A percentile compares a stretch with the other conserved stretches of the same genome.
Conservation (phyloP, 2,329 filamentous ascomycete genomes). For the Fusarium sp. region DNA sequence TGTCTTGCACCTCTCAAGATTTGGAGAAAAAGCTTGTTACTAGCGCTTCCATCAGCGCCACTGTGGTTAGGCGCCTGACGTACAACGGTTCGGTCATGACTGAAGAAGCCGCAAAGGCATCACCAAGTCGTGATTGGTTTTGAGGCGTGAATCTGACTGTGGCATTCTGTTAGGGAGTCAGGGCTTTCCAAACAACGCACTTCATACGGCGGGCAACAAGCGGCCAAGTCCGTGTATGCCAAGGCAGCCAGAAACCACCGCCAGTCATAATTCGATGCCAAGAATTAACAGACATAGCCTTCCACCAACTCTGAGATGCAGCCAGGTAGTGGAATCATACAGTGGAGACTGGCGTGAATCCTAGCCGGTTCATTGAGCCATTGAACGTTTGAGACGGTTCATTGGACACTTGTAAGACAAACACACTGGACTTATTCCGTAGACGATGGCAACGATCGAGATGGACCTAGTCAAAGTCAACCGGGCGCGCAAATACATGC, state of each 20-base stretch:
- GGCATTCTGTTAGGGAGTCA: background rate
- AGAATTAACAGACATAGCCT: slow-evolving; percentile 19
- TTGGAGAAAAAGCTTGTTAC: slow-evolving; percentile 12
- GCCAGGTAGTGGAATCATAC: slow-evolving; percentile 26
- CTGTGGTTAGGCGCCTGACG: background rate
- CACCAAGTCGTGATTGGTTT: background rate
- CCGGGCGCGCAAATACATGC: slow-evolving; percentile 1
- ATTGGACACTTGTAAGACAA: slow-evolving; percentile 24
- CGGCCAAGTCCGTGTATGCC: slow-evolving; percentile 29
- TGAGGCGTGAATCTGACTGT: background rate
- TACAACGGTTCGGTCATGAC: background rate
- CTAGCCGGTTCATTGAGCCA: slow-evolving; percentile 13
- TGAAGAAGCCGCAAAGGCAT: background rate
- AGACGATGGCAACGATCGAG: background rate
- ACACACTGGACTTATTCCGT: slow-evolving; percentile 11
- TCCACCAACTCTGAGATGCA: slow-evolving; percentile 15
- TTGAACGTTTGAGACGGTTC: slow-evolving; percentile 33
- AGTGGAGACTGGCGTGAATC: slow-evolving; percentile 28
- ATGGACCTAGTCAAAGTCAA: background rate
- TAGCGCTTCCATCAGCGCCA: background rate
- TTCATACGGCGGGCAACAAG: slow-evolving; percentile 7
- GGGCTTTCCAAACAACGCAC: background rate
- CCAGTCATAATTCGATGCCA: slow-evolving; percentile 3
- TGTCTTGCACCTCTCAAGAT: background rate
- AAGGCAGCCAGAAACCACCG: slow-evolving; percentile 6